A percentile compares a stretch with the other conserved stretches of the same genome.
Evolutionary conservation across 2,329 filamentous ascomycete genomes (phyloP).

Genomic region (Rhinocladiella similis): DNA sequence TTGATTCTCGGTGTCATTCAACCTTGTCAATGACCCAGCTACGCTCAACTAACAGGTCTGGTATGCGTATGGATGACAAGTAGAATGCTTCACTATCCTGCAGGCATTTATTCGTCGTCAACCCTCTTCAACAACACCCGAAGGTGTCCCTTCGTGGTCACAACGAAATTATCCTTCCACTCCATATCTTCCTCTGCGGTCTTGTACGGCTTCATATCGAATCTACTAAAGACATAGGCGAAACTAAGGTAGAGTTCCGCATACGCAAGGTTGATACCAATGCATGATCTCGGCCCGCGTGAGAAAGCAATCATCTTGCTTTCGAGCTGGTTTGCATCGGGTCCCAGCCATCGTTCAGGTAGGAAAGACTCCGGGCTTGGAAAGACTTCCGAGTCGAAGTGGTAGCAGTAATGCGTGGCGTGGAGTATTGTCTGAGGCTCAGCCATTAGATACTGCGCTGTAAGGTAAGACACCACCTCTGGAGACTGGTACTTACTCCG

Average conservation of each 20-base stretch:
- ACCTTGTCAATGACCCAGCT: no score
- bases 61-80: no score
- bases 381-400: conserved; percentile 14
- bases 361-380: conserved; percentile 12
- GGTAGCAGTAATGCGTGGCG: conserved; percentile 9
- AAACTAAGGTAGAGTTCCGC: conserved; percentile 37
- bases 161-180: conserved; percentile 31
- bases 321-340: conserved; percentile 7
- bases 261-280: conserved; percentile 32
- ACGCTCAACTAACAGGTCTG: no score
- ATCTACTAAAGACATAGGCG: conserved; percentile 35
- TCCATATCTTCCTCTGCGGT: conserved; percentile 32
- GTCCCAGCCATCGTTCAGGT: conserved; percentile 19
- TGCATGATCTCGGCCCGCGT: conserved; percentile 24
- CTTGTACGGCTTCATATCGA: conserved; percentile 33
- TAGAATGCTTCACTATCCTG: no score
- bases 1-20: background rate
- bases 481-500: background rate
- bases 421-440: conserved; percentile 2
- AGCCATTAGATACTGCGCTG: no score
- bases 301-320: conserved; percentile 16
- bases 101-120: no score
- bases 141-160: conserved; percentile 12
- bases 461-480: background rate
- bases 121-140: conserved; percentile 7